Evolutionary conservation across 441 rosid genomes (phyloP), one percentile per base, ranked within the genome.

Genomic region (Populus trichocarpa): DNA sequence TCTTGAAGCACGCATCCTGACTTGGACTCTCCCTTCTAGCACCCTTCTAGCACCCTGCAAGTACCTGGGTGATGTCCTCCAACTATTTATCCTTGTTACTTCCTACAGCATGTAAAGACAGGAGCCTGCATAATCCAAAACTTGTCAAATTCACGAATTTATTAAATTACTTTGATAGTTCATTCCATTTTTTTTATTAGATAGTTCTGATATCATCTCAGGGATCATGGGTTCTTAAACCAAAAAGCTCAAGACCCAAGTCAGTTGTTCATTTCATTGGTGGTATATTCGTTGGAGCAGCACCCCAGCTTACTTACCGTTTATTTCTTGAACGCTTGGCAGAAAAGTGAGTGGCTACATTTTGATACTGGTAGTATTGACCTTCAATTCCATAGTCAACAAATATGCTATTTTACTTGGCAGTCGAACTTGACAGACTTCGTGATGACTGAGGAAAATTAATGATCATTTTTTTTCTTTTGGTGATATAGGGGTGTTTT

Each of bases 211-310:
- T 78, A 72, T 53, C 46, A 40, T 59, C 78, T 22, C 84, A 95
- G 99, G 97, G 99, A 71, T 89, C 99, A 75, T 95, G 99, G 99
- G 92, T 95, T 84, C 93, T 95, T 36, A 90, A 85, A 87, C 99
- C 97, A 26, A 89, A 80, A 76, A 78, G 78, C 81, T 83, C 86
- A 57, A 86, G 80, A 78, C 97, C 97, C 14, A 92, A 85, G 80
- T 85, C 92, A 78, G 93, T 93, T 69, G 92, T 88, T 83, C 99
- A 96, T 87, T 96, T 94, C 71, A 36, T 96, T 72, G 98, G 98
- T 18, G 98, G 99, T 38, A 89, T 94, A 80, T 96, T 96, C 84
- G 99, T 96, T 80, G 99, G 99, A 84, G 99, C 98, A 12, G 97
- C 99, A 59, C 99, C 99, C 33, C 98, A 96, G 82, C 92, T 96